These are phyloP conservation scores for Volvox reticuliferus DNA, from an alignment of 139 green algal genomes.

Conservation along the genomic window DNA sequence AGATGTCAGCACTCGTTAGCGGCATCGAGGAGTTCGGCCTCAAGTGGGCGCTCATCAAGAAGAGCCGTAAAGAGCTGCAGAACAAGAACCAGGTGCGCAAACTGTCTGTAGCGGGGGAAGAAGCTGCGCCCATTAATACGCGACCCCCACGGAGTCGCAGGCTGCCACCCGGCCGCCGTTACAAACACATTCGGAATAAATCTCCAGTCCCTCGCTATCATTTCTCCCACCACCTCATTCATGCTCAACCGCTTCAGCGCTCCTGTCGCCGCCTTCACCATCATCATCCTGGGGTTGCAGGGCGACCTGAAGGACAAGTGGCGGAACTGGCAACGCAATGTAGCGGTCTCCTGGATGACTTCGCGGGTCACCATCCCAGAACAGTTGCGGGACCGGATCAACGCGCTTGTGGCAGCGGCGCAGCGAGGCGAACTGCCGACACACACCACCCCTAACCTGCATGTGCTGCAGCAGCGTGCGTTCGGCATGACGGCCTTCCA, in stretches of 20 bases:
- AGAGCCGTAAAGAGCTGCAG: slow-evolving; percentile 4
- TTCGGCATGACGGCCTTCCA: neutral
- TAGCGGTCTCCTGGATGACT: slow-evolving; percentile 31
- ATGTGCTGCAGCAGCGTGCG: neutral
- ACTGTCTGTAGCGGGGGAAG: no score
- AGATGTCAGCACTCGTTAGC: slow-evolving; percentile 48
- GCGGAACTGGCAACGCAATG: slow-evolving; percentile 56
- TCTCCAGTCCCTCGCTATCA: no score
- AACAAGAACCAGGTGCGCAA: slow-evolving; percentile 24
- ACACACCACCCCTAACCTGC: neutral
- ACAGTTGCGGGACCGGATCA: slow-evolving; percentile 22
- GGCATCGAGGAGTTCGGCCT: slow-evolving; percentile 50
- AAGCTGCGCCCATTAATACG: no score
- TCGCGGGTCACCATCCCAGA: slow-evolving; percentile 41
- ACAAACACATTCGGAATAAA: no score
- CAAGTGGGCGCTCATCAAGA: slow-evolving; percentile 3
- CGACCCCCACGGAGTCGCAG: no score
- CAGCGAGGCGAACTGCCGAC: neutral
- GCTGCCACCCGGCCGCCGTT: neutral
- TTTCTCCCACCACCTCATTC: neutral
- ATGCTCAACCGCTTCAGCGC: neutral
- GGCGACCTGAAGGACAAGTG: slow-evolving; percentile 56
- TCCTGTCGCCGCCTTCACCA: neutral
- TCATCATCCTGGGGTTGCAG: neutral
- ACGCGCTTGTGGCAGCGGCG: slow-evolving; percentile 7